A percentile compares a stretch with the other conserved stretches of the same genome.
Evolutionary conservation across 2,329 filamentous ascomycete genomes (phyloP).

Genomic region (Claviceps fusiformis): DNA sequence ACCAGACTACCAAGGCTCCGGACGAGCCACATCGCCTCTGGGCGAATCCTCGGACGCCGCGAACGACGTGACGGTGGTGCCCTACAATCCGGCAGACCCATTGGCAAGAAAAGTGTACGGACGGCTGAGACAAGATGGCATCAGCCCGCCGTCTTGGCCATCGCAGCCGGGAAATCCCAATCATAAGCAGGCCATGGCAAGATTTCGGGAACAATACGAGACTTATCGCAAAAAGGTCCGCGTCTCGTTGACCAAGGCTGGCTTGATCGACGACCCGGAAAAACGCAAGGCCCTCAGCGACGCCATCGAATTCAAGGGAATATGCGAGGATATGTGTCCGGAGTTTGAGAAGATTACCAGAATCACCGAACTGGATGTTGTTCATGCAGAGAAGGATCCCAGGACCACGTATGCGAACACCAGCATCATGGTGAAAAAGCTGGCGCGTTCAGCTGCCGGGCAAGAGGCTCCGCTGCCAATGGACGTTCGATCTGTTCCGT

Average conservation of each 20-base stretch:
- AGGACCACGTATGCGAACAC: conserved; percentile 32
- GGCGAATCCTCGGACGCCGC: conserved; percentile 11
- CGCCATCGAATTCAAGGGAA: conserved; percentile 53
- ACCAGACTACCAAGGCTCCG: conserved; percentile 5
- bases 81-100: conserved; percentile 18
- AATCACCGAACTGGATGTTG: conserved; percentile 47
- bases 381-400: conserved; percentile 38
- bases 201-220: conserved; percentile 42
- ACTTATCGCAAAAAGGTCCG: conserved; percentile 44
- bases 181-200: conserved; percentile 37
- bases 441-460: conserved; percentile 54
- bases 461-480: conserved; percentile 54
- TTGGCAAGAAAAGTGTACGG: conserved; percentile 38
- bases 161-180: conserved; percentile 37
- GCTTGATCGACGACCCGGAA: conserved; percentile 51
- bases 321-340: conserved; percentile 57
- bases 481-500: conserved; percentile 49
- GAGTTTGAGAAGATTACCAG: conserved; percentile 51
- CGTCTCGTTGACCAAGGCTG: conserved; percentile 41
- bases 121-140: conserved; percentile 39
- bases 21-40: conserved; percentile 14
- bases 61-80: background rate
- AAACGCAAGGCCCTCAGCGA: conserved; percentile 48
- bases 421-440: conserved; percentile 49
- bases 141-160: conserved; percentile 42